These are phyloP conservation scores for Cladosporium velox DNA, from an alignment of 2,329 filamentous ascomycete species.

Conservation along the genomic window DNA sequence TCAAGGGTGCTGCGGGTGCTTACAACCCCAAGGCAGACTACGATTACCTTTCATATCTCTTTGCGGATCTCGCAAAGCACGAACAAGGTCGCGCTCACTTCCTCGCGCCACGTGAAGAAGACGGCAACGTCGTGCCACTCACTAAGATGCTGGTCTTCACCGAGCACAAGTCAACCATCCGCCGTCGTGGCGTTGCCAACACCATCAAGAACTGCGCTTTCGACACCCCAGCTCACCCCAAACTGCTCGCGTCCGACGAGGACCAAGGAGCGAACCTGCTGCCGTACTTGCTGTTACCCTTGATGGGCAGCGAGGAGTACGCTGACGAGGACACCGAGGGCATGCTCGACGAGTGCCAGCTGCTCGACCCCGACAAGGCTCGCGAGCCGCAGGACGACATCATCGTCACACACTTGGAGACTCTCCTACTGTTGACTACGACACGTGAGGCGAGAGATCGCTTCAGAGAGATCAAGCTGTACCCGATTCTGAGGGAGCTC, in stretches of 20 bases:
- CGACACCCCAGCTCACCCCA: slow-evolving; percentile 69
- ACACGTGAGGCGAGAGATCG: slow-evolving; percentile 73
- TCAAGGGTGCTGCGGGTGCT: slow-evolving; percentile 78
- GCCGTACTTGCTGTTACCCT: slow-evolving; percentile 84
- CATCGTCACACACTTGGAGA: slow-evolving; percentile 85
- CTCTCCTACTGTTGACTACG: slow-evolving; percentile 77
- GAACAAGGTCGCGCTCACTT: slow-evolving; percentile 63
- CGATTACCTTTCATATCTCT: slow-evolving; percentile 91
- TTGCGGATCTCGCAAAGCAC: slow-evolving; percentile 83
- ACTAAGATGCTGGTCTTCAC: slow-evolving; percentile 95
- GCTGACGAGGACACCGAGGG: slow-evolving; percentile 79
- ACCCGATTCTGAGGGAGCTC: slow-evolving; percentile 84
- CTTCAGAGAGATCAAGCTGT: slow-evolving; percentile 77
- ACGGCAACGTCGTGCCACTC: slow-evolving; percentile 76
- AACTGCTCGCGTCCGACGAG: slow-evolving; percentile 58
- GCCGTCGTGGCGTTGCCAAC: slow-evolving; percentile 90
- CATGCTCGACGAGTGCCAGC: slow-evolving; percentile 88
- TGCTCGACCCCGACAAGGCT: slow-evolving; percentile 85
- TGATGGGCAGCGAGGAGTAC: slow-evolving; percentile 87
- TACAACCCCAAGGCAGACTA: slow-evolving; percentile 86
- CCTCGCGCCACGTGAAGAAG: slow-evolving; percentile 68
- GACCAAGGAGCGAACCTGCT: slow-evolving; percentile 76
- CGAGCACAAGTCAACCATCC: slow-evolving; percentile 78
- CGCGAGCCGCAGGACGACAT: slow-evolving; percentile 76
- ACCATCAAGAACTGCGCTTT: slow-evolving; percentile 95